Conservation (phyloP, 1,284 basidiomycete species). For the Sparassis latifolia region DNA sequence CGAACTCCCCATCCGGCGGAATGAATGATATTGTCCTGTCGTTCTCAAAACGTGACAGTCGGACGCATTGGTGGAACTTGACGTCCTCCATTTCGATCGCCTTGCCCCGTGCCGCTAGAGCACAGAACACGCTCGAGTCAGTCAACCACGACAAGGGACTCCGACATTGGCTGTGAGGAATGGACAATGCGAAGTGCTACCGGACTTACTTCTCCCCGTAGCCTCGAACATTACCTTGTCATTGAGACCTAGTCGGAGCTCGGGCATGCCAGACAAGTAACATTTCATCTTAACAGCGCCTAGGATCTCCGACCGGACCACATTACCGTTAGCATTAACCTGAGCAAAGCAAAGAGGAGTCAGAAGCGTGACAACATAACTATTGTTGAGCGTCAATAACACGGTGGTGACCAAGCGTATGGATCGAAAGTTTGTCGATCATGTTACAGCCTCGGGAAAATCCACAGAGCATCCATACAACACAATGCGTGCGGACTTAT, state of each 20-base stretch:
- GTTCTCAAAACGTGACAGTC: slow-evolving; percentile 98
- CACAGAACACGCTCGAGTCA: not conserved
- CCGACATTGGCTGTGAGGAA: not conserved
- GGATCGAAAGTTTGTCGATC: not conserved
- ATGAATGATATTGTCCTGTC: slow-evolving; percentile 99
- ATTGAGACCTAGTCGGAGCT: slow-evolving; percentile 91
- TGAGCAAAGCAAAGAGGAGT: slow-evolving; percentile 23
- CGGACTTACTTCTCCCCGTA: slow-evolving; percentile 81
- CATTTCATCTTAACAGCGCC: slow-evolving; percentile 99
- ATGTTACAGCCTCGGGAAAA: not conserved
- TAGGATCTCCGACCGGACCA: slow-evolving; percentile 95
- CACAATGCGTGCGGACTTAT: too few species aligned
- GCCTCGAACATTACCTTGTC: slow-evolving; percentile 99
- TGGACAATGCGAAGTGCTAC: not conserved
- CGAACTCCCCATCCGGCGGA: slow-evolving; percentile 98
- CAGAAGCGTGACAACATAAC: not conserved
- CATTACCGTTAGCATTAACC: slow-evolving; percentile 97
- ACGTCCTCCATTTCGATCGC: slow-evolving; percentile 99
- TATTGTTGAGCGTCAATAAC: not conserved
- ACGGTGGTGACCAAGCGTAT: not conserved
- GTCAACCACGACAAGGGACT: not conserved
- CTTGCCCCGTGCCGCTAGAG: slow-evolving; percentile 86
- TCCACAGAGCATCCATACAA: too few species aligned
- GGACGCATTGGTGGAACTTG: slow-evolving; percentile 99
- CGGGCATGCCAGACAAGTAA: slow-evolving; percentile 98